These are phyloP conservation scores for Xylaria sp. DNA, from an alignment of 2,329 filamentous ascomycete genomes.

Conservation along the genomic window DNA sequence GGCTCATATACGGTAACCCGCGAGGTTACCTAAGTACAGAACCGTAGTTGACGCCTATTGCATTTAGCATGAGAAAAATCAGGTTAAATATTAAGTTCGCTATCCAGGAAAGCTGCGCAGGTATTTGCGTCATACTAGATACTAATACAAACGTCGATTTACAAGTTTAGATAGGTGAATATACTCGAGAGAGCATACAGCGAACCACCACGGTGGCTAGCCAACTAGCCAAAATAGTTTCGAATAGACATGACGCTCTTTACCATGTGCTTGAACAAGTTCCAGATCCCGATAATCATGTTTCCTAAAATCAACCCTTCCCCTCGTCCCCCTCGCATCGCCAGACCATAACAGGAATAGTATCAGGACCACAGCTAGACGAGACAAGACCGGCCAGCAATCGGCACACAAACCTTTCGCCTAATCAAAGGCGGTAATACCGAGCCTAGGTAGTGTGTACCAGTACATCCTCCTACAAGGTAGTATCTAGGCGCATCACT, in stretches of 20 bases:
- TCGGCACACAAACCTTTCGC: not conserved
- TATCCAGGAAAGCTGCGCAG: no score
- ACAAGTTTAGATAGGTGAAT: no score
- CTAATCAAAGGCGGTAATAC: conserved; percentile 21
- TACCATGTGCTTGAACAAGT: not conserved
- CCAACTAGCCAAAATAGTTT: not conserved
- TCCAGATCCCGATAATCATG: no score
- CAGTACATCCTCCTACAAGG: not conserved
- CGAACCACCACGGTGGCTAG: not conserved
- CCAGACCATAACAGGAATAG: conserved; percentile 1
- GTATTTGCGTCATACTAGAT: no score
- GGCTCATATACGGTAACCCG: no score
- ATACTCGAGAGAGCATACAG: not conserved
- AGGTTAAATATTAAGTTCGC: no score
- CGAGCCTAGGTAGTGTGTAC: not conserved
- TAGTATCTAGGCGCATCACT: not conserved
- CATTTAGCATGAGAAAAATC: no score
- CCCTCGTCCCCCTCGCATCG: no score
- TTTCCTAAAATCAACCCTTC: no score
- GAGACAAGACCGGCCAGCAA: not conserved
- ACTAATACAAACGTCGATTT: no score
- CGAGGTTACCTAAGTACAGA: no score
- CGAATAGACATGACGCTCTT: not conserved
- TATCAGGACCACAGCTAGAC: not conserved
- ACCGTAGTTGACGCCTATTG: not conserved